Evolutionary conservation across 1,139 yeast genomes (phyloP), one percentile per base, ranked within the genome.

Genomic region (Geotrichum carabidarum): DNA sequence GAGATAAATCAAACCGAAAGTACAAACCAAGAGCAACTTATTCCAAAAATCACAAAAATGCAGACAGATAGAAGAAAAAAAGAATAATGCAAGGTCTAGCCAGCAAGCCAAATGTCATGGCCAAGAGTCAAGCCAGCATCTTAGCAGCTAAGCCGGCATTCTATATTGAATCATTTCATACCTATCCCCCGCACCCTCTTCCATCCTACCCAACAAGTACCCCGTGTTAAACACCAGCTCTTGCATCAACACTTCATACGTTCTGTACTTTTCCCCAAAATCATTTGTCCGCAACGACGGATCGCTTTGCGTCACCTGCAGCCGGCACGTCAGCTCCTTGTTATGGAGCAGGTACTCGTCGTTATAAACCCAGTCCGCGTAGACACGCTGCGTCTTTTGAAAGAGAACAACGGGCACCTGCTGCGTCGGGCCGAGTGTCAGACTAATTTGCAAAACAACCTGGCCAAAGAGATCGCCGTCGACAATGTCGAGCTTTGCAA

Each of bases 221-320:
- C 58, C 62, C 17, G 62, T 59, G 47, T 62, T 62, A 36, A 62
- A 42, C 18, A 58, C 58, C 30, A 62, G 27, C 32, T 62, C 64
- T 8, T 57, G 35, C n/a, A 62, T 49, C 14, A 52, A 42, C 11
- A 62, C 63, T 4, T 51, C 46, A 46, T 54, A 62, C 30, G 57
- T 49, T 40, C 51, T 51, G 7, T 53, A 50, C 40, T 44, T n/a
- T 45, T 60, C 64, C n/a, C 55, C 57, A 46, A 53, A 57, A 30
- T 56, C 55, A 44, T 58, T 59, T 12, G 36, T 46, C 31, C 50
- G 44, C 4, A 58, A 60, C 15, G 51, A 54, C 18, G 42, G 40
- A 6, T 56, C 44, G 43, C 36, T 37, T 27, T 55, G 49, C 22
- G 54, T 48, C 18, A 61, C 62, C 31, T 57, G 58, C 8, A 62